These are phyloP conservation scores for Parietaria judaica DNA, from an alignment of 306 rosid genomes.

Conservation along the genomic window DNA sequence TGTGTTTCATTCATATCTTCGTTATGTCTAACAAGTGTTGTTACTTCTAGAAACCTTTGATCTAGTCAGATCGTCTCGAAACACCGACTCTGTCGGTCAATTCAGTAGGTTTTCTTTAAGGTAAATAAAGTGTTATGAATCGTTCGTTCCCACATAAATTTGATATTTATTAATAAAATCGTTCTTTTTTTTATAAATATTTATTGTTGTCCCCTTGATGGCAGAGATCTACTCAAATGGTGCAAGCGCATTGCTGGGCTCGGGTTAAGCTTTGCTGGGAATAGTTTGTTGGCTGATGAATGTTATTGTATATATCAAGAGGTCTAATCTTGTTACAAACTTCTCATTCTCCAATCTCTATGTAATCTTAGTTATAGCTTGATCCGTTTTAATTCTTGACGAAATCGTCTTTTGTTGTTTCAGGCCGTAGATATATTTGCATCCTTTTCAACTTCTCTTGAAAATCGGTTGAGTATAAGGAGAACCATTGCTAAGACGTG, in stretches of 20 bases:
- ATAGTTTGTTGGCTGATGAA: conserved; percentile 40
- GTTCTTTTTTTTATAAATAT: neutral
- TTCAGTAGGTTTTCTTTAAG: conserved; percentile 63
- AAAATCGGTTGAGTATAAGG: conserved; percentile 60
- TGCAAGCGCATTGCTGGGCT: conserved; percentile 69
- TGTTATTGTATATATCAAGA: conserved; percentile 55
- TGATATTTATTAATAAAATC: neutral
- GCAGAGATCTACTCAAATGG: conserved; percentile 95
- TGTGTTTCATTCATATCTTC: neutral
- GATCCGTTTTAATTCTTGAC: conserved; percentile 4
- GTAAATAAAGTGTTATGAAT: conserved; percentile 22
- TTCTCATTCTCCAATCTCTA: conserved; percentile 1
- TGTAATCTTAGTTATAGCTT: conserved; percentile 3
- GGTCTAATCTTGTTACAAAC: conserved; percentile 31
- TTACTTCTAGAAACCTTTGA: conserved; percentile 60
- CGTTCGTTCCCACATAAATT: neutral
- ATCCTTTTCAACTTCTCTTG: conserved; percentile 51
- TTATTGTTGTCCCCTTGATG: conserved; percentile 11
- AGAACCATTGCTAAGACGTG: conserved; percentile 61
- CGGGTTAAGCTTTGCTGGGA: conserved; percentile 42
- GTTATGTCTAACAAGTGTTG: conserved; percentile 6
- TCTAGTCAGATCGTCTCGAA: conserved; percentile 39
- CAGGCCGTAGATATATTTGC: conserved; percentile 93
- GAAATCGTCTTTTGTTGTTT: conserved; percentile 15
- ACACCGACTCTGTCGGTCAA: conserved; percentile 33